These are phyloP conservation scores for Fusarium proliferatum DNA, from an alignment of 2,329 filamentous ascomycete genomes.

Conservation along the genomic window DNA sequence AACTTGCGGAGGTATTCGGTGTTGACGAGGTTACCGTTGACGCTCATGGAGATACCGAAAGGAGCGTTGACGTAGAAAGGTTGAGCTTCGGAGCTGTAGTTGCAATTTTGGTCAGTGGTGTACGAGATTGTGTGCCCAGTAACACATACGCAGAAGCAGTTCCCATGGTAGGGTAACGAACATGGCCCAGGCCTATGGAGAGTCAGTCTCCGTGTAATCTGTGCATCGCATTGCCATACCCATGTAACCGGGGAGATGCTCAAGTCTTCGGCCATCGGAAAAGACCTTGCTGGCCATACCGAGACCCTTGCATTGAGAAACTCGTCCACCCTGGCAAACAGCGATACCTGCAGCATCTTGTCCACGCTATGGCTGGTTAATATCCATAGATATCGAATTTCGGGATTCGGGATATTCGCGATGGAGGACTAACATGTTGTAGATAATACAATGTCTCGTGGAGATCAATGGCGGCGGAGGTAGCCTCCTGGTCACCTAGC, in stretches of 20 bases:
- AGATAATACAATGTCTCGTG: constrained; percentile 79
- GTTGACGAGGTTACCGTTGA: constrained; percentile 92
- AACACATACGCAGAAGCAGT: constrained; percentile 66
- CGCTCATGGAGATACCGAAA: constrained; percentile 50
- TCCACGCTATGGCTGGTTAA: constrained; percentile 67
- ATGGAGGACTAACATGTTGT: constrained; percentile 57
- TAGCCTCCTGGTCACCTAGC: constrained; percentile 50
- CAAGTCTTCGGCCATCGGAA: constrained; percentile 78
- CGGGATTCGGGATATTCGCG: neutral
- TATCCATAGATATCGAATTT: constrained; percentile 21
- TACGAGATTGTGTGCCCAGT: neutral
- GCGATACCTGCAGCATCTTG: constrained; percentile 92
- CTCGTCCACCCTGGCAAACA: constrained; percentile 79
- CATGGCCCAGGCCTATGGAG: constrained; percentile 70
- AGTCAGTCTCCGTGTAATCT: constrained; percentile 20
- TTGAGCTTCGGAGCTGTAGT: constrained; percentile 81
- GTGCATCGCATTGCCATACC: constrained; percentile 55
- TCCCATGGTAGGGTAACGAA: constrained; percentile 90
- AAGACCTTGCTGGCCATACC: constrained; percentile 81
- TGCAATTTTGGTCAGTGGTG: neutral
- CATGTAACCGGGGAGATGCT: constrained; percentile 76
- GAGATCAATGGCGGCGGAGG: constrained; percentile 69
- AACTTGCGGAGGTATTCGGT: constrained; percentile 75
- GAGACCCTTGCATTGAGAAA: constrained; percentile 91
- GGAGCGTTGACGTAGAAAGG: constrained; percentile 91